These are phyloP conservation scores for Exophiala bonariae DNA, from an alignment of 2,329 filamentous ascomycete species.

Conservation along the genomic window DNA sequence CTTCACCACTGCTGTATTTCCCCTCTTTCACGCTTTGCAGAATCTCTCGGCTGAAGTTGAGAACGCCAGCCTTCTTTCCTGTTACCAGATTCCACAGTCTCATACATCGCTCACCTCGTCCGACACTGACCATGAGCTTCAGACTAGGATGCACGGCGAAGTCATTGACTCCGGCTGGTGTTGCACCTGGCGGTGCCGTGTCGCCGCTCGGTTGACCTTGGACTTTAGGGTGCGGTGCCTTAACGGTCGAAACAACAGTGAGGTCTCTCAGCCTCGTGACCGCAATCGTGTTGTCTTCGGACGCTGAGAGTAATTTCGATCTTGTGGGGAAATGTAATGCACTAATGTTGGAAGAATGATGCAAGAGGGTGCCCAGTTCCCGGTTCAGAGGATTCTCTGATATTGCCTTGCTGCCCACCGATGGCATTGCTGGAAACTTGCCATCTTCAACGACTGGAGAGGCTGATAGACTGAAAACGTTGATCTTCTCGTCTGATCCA, in stretches of 20 bases:
- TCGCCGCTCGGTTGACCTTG: constrained; percentile 83
- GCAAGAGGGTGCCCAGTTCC: constrained; percentile 80
- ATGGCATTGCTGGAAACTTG: constrained; percentile 60
- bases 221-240: constrained; percentile 80
- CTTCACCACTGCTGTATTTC: constrained; percentile 76
- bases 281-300: constrained; percentile 88
- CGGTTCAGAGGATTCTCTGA: constrained; percentile 84
- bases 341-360: constrained; percentile 82
- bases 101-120: constrained; percentile 87
- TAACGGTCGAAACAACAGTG: constrained; percentile 83
- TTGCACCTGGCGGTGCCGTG: constrained; percentile 77
- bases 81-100: constrained; percentile 95
- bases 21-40: constrained; percentile 75
- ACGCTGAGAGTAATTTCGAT: constrained; percentile 81
- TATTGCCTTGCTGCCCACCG: constrained; percentile 70
- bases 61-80: constrained; percentile 88
- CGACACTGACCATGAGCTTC: constrained; percentile 93
- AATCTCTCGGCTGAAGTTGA: constrained; percentile 77
- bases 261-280: constrained; percentile 87
- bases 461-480: constrained; percentile 84
- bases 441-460: constrained; percentile 60
- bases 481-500: constrained; percentile 90
- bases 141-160: constrained; percentile 95
- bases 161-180: constrained; percentile 87
- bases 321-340: constrained; percentile 78